Percentiles rank a stretch among this genome's conserved stretches.
These are phyloP conservation scores for Roridomyces roridus DNA, from an alignment of 768 basidiomycete genomes.

Conservation along the genomic window DNA sequence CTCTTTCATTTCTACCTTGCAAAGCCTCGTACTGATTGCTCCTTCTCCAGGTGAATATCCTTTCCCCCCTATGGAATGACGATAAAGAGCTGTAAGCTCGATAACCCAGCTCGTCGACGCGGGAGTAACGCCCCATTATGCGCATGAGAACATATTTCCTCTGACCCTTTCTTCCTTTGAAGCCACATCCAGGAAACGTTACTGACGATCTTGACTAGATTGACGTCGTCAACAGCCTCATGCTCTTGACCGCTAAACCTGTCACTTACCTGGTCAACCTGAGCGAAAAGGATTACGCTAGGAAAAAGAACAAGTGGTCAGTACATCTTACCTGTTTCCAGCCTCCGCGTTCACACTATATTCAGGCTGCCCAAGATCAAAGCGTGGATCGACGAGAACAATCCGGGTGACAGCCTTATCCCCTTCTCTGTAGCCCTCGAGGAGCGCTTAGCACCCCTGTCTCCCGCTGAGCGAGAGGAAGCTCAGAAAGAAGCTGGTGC, in stretches of 20 bases:
- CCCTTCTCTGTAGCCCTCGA: slow-evolving; percentile 97
- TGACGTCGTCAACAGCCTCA: slow-evolving; percentile 87
- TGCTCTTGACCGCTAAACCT: slow-evolving; percentile 94
- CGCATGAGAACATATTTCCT: slow-evolving; percentile 52
- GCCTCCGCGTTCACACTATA: not conserved
- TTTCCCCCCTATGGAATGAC: slow-evolving; percentile 37
- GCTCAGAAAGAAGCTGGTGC: slow-evolving; percentile 82
- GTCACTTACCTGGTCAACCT: slow-evolving; percentile 98
- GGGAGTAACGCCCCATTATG: slow-evolving; percentile 70
- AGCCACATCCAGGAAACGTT: not conserved
- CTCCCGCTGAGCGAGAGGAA: slow-evolving; percentile 73
- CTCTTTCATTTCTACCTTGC: no score
- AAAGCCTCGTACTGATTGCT: not conserved
- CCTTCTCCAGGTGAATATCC: slow-evolving; percentile 4
- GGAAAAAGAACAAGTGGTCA: slow-evolving; percentile 99
- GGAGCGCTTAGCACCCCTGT: slow-evolving; percentile 76
- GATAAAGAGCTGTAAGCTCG: slow-evolving; percentile 74
- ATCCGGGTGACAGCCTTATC: slow-evolving; percentile 94
- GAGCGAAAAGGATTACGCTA: slow-evolving; percentile 90
- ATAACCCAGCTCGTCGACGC: slow-evolving; percentile 83
- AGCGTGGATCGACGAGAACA: slow-evolving; percentile 95
- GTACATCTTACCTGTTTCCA: slow-evolving; percentile 2
- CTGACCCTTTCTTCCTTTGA: slow-evolving; percentile 30
- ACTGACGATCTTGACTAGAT: slow-evolving; percentile 54
- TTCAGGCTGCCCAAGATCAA: slow-evolving; percentile 94